Conservation (phyloP, 345 rosid species). For the Chamaenerion angustifolium region DNA sequence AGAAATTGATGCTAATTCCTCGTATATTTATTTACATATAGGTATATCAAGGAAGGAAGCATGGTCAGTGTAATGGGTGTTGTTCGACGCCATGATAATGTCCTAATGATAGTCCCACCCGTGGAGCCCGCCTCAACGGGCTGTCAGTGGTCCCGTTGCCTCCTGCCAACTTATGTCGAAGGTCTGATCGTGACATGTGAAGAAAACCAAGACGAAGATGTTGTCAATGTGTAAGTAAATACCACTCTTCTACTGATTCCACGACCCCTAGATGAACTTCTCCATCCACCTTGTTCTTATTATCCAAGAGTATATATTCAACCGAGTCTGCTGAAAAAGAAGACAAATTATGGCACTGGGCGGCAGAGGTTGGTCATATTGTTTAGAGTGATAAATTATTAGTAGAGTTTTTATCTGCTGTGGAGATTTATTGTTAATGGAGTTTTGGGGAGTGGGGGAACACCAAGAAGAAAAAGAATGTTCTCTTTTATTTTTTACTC, state of each 20-base stretch:
- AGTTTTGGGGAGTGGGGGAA: too few species aligned
- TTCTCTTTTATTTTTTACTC: too few species aligned
- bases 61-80: conserved; percentile 92
- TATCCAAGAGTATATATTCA: conserved; percentile 4
- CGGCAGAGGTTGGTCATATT: too few species aligned
- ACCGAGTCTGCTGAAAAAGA: background rate
- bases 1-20: background rate
- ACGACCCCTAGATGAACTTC: background rate
- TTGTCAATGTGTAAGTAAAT: conserved; percentile 69
- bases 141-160: conserved; percentile 73
- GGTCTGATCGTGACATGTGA: conserved; percentile 90
- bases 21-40: conserved; percentile 7
- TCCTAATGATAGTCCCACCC: conserved; percentile 86
- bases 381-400: too few species aligned
- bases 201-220: conserved; percentile 37
- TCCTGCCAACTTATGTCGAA: conserved; percentile 71
- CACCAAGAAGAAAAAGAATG: too few species aligned
- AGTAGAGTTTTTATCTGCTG: too few species aligned
- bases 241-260: conserved; percentile 1
- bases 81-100: conserved; percentile 82
- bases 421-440: too few species aligned
- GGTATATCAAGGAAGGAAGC: conserved; percentile 97
- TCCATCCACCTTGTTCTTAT: background rate
- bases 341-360: too few species aligned
- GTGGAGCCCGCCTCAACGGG: conserved; percentile 76